A percentile compares a stretch with the other conserved stretches of the same genome.
phyloP scores from a whole-genome alignment of 108 stramenopile species.

The Aurantiochytrium sp. region DNA sequence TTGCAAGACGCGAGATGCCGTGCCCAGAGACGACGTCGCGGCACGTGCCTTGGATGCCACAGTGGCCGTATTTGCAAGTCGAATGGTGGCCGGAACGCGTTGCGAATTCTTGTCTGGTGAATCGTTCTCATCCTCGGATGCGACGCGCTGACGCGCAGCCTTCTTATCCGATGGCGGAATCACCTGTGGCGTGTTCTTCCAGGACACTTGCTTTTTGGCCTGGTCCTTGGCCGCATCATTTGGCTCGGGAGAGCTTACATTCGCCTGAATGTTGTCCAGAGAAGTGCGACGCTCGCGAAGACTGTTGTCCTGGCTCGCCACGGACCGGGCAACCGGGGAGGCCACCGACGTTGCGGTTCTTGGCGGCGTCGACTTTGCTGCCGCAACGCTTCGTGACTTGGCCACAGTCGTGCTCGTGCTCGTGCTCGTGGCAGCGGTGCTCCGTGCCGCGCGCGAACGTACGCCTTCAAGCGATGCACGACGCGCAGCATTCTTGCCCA shows the following conservation, averaged over 20 bases:
- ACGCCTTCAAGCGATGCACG: too few relatives aligned
- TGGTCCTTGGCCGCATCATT: not conserved
- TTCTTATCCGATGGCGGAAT: not conserved
- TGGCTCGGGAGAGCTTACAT: not conserved
- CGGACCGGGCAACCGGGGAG: not conserved
- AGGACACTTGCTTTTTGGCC: constrained; percentile 1
- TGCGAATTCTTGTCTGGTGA: not conserved
- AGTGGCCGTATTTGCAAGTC: not conserved
- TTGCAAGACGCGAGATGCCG: constrained; percentile 13
- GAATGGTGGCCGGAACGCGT: not conserved
- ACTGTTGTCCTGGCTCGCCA: not conserved
- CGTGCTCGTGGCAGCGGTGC: too few relatives aligned
- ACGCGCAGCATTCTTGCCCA: too few relatives aligned
- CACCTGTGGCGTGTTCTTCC: constrained; percentile 2
- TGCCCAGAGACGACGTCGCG: not conserved
- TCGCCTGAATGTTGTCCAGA: not conserved
- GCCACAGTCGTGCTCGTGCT: too few relatives aligned
- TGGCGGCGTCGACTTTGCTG: too few relatives aligned
- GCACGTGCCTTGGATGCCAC: not conserved
- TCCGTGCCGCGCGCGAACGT: too few relatives aligned
- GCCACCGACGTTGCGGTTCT: not conserved
- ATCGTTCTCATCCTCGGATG: not conserved
- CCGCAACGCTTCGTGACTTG: too few relatives aligned
- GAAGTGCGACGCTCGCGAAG: not conserved
- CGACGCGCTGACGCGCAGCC: not conserved